Evolutionary conservation across 1,139 yeast species (phyloP).

Genomic region (Blastobotrys apis): DNA sequence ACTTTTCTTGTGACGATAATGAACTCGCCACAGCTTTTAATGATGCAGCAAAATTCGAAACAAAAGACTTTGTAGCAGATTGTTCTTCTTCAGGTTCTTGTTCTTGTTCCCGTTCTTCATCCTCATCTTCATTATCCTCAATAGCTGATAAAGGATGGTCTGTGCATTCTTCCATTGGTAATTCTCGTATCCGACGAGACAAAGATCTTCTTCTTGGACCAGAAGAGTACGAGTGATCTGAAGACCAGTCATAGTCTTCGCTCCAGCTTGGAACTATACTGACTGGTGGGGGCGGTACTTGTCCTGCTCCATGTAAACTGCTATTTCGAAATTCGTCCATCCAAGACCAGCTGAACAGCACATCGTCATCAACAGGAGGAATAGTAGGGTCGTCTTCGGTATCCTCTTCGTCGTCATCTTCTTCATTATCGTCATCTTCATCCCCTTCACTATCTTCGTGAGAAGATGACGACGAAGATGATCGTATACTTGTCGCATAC

Average conservation of each 20-base stretch:
- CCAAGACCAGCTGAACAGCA: constrained; percentile 9
- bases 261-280: background rate
- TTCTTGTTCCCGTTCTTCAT: constrained; percentile 10
- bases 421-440: constrained; percentile 8
- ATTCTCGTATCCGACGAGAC: constrained; percentile 1
- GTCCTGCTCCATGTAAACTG: too few species aligned
- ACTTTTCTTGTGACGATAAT: constrained; percentile 27
- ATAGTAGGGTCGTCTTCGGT: too few species aligned
- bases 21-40: constrained; percentile 31
- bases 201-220: constrained; percentile 2
- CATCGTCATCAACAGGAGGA: too few species aligned
- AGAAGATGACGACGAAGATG: background rate
- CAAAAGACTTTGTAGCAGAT: constrained; percentile 19
- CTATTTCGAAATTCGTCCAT: constrained; percentile 8
- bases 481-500: background rate
- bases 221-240: background rate
- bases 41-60: constrained; percentile 28
- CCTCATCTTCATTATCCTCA: constrained; percentile 7
- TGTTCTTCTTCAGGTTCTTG: constrained; percentile 10
- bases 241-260: background rate
- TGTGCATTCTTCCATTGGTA: constrained; percentile 9
- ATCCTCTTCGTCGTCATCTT: constrained; percentile 2
- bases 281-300: too few species aligned
- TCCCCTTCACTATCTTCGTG: constrained; percentile 13
- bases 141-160: constrained; percentile 12